Base-by-base conservation (phyloP, 1,284 basidiomycete genomes). In the Trichosporon sp. region DNA sequence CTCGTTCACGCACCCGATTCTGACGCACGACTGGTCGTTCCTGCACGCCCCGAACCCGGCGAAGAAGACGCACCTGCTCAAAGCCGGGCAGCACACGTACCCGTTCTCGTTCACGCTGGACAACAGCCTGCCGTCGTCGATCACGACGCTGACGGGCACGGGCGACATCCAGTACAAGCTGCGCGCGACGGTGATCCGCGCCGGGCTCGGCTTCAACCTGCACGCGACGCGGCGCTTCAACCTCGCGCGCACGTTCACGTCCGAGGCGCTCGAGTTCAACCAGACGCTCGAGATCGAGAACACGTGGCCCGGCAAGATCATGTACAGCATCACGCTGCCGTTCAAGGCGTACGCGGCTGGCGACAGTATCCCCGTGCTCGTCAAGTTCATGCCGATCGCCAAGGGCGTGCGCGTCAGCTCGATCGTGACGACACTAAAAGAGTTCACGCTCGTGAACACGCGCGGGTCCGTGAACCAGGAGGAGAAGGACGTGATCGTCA, bases 261-360 rank as follows among this genome's bases (percentile, higher is more conserved):
- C 88, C 2, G 93, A 95, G 73, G 91, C 94, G 1, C 87, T 96
- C 75, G 95, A 97, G 82, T 97, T 93, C 85, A 94, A 93, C 78
- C 94, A 97, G 81, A 94, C 93, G 1, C 87, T 96, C 70, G 95
- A 98, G 81, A 86, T 87, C 66, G 93, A 96, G 82, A 96, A 95
- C 81, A 95, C 93, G 13, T 98, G 95, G 95, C 94, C 95, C 0
- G 91, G 91, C 47, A 98, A 96, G 84, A 85, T 95, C 80, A 94
- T 94, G 91, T 95, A 95, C 83, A 89, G 90, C 7, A 88, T 95
- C 76, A 83, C 83, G 0, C 71, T 84, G 2, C 83, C 83, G 11
- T 82, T 78, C 78, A 84, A 84, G 74, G 95, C 94, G 0, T 97
- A 92, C 88, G 92, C 93, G 0, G 91, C 90, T 0, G 93, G 94